phyloP scores from a whole-genome alignment of 495 filamentous ascomycete genomes.

The Aspergillus leporis region DNA sequence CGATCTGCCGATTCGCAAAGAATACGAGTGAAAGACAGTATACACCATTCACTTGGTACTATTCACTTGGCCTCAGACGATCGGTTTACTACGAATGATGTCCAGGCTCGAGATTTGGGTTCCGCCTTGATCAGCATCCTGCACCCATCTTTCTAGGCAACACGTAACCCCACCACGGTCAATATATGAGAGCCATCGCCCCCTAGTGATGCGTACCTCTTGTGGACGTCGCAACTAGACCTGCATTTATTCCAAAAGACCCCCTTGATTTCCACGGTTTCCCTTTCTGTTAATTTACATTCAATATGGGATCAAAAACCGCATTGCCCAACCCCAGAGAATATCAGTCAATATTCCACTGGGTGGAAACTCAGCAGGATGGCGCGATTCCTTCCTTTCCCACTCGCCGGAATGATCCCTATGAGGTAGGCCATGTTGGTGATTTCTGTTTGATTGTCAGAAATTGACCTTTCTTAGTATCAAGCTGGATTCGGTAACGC shows the following conservation, averaged over 20 bases:
- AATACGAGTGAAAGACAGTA: slow-evolving; percentile 2
- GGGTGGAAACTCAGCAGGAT: slow-evolving; percentile 58
- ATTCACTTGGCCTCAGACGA: background rate
- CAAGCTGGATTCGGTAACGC: slow-evolving; percentile 55
- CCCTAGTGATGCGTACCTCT: background rate
- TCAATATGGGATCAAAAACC: slow-evolving; percentile 31
- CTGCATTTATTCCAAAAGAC: background rate
- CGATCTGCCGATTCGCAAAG: slow-evolving; percentile 20
- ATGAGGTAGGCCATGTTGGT: slow-evolving; percentile 36
- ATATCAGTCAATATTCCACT: slow-evolving; percentile 59
- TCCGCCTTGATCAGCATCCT: background rate
- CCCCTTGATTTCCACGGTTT: background rate
- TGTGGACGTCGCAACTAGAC: background rate
- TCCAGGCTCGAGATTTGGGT: background rate
- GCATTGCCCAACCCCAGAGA: slow-evolving; percentile 38
- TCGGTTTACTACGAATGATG: background rate
- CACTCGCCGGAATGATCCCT: slow-evolving; percentile 53
- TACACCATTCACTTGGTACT: background rate
- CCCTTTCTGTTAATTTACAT: background rate
- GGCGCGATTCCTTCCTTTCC: slow-evolving; percentile 47
- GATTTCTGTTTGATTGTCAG: background rate
- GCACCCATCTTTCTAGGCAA: background rate
- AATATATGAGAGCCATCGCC: slow-evolving; percentile 14
- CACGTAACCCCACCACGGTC: background rate
- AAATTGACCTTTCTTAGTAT: slow-evolving; percentile 40